Conservation (phyloP, 1,139 yeast genomes). For the Geotrichum candidum region DNA sequence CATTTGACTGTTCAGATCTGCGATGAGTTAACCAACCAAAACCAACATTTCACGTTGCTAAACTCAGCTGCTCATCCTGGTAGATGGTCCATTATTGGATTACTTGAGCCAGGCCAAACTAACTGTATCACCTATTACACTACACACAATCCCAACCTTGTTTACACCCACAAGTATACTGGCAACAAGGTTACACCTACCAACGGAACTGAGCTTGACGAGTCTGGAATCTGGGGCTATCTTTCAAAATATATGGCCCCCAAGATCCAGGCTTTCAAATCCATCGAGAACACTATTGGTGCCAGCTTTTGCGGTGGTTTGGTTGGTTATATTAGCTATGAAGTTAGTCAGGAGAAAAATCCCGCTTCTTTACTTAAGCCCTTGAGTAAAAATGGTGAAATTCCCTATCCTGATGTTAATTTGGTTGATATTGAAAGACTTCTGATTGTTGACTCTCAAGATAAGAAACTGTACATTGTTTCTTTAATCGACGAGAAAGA, state of each 20-base stretch:
- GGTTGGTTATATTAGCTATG: slow-evolving; percentile 80
- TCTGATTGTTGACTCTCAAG: slow-evolving; percentile 49
- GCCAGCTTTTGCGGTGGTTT: slow-evolving; percentile 87
- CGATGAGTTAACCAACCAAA: slow-evolving; percentile 36
- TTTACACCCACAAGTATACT: slow-evolving; percentile 32
- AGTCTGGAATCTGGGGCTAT: slow-evolving; percentile 43
- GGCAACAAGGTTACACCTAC: slow-evolving; percentile 18
- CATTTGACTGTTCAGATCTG: slow-evolving; percentile 42
- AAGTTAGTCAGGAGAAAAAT: slow-evolving; percentile 37
- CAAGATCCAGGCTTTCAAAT: slow-evolving; percentile 25
- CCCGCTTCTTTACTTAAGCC: slow-evolving; percentile 9
- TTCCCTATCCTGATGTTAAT: slow-evolving; percentile 58
- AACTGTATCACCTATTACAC: slow-evolving; percentile 63
- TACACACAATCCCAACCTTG: slow-evolving; percentile 21
- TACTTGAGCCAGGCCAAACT: slow-evolving; percentile 51
- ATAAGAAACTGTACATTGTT: slow-evolving; percentile 48
- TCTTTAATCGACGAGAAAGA: slow-evolving; percentile 41
- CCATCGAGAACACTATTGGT: slow-evolving; percentile 24
- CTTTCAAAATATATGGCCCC: slow-evolving; percentile 48
- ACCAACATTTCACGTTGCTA: slow-evolving; percentile 48
- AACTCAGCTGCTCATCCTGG: slow-evolving; percentile 81
- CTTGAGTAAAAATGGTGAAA: slow-evolving; percentile 7
- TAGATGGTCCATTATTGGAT: slow-evolving; percentile 78
- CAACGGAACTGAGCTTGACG: slow-evolving; percentile 1
- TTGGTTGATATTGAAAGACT: slow-evolving; percentile 66